Conservation (phyloP, 2,329 filamentous ascomycete species). For the Coniochaeta sp. region DNA sequence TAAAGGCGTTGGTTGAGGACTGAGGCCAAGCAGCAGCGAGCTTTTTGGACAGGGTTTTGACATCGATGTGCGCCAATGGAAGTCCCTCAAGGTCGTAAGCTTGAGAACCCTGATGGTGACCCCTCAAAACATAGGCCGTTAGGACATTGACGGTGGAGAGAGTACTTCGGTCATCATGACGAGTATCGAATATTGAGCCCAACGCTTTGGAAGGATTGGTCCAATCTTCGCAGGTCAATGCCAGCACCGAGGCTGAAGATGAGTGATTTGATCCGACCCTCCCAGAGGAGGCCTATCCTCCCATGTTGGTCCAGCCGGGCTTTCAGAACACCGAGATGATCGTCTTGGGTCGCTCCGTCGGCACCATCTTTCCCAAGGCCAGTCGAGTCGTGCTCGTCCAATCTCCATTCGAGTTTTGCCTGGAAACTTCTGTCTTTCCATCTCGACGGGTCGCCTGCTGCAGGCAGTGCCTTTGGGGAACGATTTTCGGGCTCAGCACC, state of each 20-base stretch:
- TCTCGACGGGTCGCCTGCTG: conserved; percentile 8
- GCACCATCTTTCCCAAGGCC: conserved; percentile 3
- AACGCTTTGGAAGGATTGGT: conserved; percentile 70
- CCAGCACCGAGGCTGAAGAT: conserved; percentile 86
- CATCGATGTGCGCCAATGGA: background rate
- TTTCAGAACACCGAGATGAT: conserved; percentile 82
- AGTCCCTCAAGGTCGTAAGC: background rate
- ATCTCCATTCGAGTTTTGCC: conserved; percentile 41
- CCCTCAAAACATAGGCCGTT: too few species aligned
- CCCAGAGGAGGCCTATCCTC: conserved; percentile 82
- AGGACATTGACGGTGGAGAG: background rate
- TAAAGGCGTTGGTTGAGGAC: background rate
- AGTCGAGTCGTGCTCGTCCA: conserved; percentile 27
- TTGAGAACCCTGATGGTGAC: background rate
- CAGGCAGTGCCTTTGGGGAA: conserved; percentile 5
- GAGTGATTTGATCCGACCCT: conserved; percentile 85
- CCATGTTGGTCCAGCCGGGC: conserved; percentile 83
- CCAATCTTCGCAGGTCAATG: conserved; percentile 69
- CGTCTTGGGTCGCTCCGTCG: conserved; percentile 32
- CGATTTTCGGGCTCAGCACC: conserved; percentile 22
- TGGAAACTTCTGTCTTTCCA: conserved; percentile 35
- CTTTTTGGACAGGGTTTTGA: background rate
- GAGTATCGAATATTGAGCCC: conserved; percentile 80
- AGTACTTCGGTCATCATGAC: conserved; percentile 40
- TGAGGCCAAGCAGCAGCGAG: background rate